Conservation (phyloP, 306 rosid species). For the Chamaecrista fasciculata region DNA sequence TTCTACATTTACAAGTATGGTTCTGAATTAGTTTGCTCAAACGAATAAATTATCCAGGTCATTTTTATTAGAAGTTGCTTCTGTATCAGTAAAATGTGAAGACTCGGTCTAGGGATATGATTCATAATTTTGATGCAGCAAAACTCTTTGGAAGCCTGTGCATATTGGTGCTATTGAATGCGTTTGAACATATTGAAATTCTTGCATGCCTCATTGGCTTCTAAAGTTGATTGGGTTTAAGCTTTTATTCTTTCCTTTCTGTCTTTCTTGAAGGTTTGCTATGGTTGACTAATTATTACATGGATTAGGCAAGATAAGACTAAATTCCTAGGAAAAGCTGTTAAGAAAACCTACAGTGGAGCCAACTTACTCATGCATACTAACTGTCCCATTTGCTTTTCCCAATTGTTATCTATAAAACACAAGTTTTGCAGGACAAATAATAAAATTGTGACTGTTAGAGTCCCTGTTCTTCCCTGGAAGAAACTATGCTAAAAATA, state of each 20-base stretch:
- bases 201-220: conserved; percentile 5
- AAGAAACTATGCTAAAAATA: conserved; percentile 8
- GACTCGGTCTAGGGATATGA: conserved; percentile 10
- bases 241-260: background rate
- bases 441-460: conserved; percentile 12
- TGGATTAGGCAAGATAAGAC: background rate
- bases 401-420: background rate
- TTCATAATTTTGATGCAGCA: background rate
- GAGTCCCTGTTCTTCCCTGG: conserved; percentile 1
- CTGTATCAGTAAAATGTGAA: conserved; percentile 5
- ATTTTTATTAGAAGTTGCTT: conserved; percentile 25
- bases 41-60: conserved; percentile 7
- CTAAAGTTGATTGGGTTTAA: conserved; percentile 20
- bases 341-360: conserved; percentile 1
- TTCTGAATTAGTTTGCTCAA: conserved; percentile 3
- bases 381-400: conserved; percentile 19
- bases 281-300: background rate
- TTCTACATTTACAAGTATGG: conserved; percentile 15
- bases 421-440: conserved; percentile 7
- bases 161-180: conserved; percentile 2
- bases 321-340: background rate
- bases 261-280: background rate
- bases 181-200: conserved; percentile 13
- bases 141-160: conserved; percentile 19
- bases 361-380: background rate